A percentile compares a stretch with the other conserved stretches of the same genome.
phyloP scores from a whole-genome alignment of 495 filamentous ascomycete species.

The Opeltia flavorubescens region DNA sequence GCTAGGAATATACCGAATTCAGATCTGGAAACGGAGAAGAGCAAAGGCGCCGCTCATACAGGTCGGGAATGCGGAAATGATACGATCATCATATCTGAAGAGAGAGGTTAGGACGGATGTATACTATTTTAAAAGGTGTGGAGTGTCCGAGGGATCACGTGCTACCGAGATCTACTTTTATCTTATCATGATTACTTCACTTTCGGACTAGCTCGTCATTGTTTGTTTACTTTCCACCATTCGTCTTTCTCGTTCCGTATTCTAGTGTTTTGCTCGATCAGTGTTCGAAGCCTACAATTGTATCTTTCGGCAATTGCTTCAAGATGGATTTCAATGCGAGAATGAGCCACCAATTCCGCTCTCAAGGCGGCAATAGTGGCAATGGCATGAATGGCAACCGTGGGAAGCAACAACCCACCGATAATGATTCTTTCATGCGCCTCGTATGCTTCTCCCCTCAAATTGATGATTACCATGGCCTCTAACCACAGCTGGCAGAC shows the following conservation, averaged over 20 bases:
- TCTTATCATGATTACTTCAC: no score
- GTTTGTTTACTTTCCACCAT: no score
- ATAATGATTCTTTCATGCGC: constrained; percentile 77
- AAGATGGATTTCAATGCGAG: constrained; percentile 59
- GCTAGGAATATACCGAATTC: no score
- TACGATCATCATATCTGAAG: no score
- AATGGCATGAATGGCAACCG: constrained; percentile 15
- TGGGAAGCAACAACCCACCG: constrained; percentile 44
- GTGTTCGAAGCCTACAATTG: not conserved
- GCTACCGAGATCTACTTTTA: no score
- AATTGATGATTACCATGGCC: not conserved
- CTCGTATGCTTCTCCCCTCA: constrained; percentile 35
- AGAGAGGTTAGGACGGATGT: no score
- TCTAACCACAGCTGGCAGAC: constrained; percentile 24
- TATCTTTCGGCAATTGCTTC: not conserved
- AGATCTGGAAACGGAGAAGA: no score
- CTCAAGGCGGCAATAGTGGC: constrained; percentile 17
- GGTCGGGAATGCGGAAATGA: no score
- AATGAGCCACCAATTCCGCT: constrained; percentile 55
- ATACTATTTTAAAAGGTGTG: no score
- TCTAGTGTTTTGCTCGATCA: not conserved
- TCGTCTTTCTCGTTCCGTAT: not conserved
- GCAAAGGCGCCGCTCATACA: no score
- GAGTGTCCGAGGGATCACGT: no score
- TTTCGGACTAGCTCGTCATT: no score